Evolutionary conservation across 345 rosid species (phyloP), one percentile per base, ranked within the genome.

Genomic region (Populus simonii): DNA sequence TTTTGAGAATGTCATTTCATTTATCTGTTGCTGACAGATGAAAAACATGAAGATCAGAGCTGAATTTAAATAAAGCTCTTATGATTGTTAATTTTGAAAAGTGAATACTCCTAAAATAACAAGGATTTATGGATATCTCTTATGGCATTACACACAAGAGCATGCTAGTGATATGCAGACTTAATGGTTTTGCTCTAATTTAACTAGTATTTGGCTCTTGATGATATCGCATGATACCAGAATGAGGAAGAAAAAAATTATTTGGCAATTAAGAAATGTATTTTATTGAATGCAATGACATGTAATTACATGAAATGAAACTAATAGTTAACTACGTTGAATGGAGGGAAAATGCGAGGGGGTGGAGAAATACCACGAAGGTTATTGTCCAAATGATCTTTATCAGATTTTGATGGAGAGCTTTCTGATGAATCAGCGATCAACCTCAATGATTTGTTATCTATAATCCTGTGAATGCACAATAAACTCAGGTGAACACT

Each of bases 381-480:
- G 73, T 78, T 76, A 80, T 78, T 84, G 82, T 93, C 97, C 39
- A 85, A 23, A 70, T 45, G 49, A 25, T 84, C 97, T 85, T 74
- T 87, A 66, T 89, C 90, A 62, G 89, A 74, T 85, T 85, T 89
- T 73, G 92, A 79, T 41, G 93, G 89, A 73, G 93, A 87, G 78
- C 89, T 86, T 65, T 87, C 93, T 27, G 90, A 90, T 31, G 90
- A 17, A 68, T 89, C 96, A 45, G 97, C 90, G 74, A 96, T 93
- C 89, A 96, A 85, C 87, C 88, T 89, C 81, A 96, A 77, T 7
- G 98, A 83, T 87, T 82, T 92, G 86, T 90, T 92, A 83, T 96
- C 98, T 80, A 96, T 91, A 66, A 93, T 92, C 89, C 99, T 95
- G 87, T 41, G 78, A 84, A 68, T 39, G 43, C 13, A 70, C 74